Evolutionary conservation across 352 stramenopile genomes (phyloP), one percentile per base, ranked within the genome.

Genomic region (Globisporangium orthogonon): DNA sequence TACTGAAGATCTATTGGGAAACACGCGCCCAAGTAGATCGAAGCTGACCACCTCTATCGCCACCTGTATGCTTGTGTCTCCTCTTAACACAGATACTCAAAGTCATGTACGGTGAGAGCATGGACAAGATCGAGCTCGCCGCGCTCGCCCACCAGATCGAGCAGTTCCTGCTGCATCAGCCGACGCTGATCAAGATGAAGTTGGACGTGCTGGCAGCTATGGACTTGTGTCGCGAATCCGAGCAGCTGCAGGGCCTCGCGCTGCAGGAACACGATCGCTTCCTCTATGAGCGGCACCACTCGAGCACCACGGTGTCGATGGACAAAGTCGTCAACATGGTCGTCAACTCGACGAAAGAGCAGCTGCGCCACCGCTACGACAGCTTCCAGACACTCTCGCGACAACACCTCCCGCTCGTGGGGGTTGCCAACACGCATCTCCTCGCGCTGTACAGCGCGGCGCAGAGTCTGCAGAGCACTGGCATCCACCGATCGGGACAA

Each of bases 111-210:
- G 59, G 66, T 18, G 65, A 60, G 28, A 58, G 43, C 15, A 40
- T 57, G 2, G 54, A 61, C 7, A 58, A 58, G 35, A 28, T 23
- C 6, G 56, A 70, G 39, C 33, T 74, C 7, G 18, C 7, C 0
- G 50, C 62, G 11, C 50, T 70, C 28, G 28, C 29, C 7, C 37
- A 35, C 2, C 52, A 56, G 43, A 68, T 71, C 52, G 60, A 74
- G 28, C 59, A 71, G 17, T 74, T 74, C 44, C 57, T 74, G 30
- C 53, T 64, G 40, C 63, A 74, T 14, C 66, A 71, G 55, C 65
- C 66, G 4, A 69, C 58, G 37, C 51, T 74, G n/a, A 43, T 74
- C 39, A 65, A 68, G 39, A 49, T 53, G 56, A 74, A 74, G 60
- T 66, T 58, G 47, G 63, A 74, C 29, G 43, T 71, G 13, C 58